A percentile compares a stretch with the other conserved stretches of the same genome.
phyloP scores from a whole-genome alignment of 1,139 yeast genomes.

The Saccharomyces hybrid region DNA sequence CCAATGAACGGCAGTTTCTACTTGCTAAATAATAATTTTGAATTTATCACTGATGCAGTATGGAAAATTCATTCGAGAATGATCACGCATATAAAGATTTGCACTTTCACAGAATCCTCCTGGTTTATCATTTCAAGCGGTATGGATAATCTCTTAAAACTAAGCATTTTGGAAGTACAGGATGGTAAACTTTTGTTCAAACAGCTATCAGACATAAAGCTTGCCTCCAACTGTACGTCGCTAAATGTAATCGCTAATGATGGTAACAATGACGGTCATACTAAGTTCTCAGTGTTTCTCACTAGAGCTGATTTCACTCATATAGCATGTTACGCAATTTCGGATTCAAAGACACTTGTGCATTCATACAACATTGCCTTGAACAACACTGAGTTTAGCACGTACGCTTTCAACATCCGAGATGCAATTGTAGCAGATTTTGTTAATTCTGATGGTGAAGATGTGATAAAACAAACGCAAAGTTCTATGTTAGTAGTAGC shows the following conservation, averaged over 20 bases:
- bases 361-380: conserved; percentile 48
- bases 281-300: conserved; percentile 38
- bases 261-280: conserved; percentile 8
- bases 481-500: conserved; percentile 44
- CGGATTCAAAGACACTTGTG: conserved; percentile 17
- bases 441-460: conserved; percentile 11
- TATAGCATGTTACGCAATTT: conserved; percentile 37
- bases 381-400: conserved; percentile 70
- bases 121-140: conserved; percentile 51
- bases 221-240: conserved; percentile 45
- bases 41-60: neutral
- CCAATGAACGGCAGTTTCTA: conserved; percentile 34
- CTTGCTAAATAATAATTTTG: conserved; percentile 10
- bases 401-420: conserved; percentile 58
- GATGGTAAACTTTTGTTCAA: conserved; percentile 15
- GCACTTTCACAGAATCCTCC: conserved; percentile 10
- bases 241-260: conserved; percentile 33
- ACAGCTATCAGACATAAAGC: conserved; percentile 33
- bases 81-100: conserved; percentile 35
- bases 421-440: conserved; percentile 33
- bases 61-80: conserved; percentile 38
- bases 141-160: conserved; percentile 47
- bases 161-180: conserved; percentile 32
- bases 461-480: conserved; percentile 11
- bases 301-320: conserved; percentile 59